Base-by-base conservation (phyloP, 1,284 basidiomycete species). In the Pterulicium gracile region DNA sequence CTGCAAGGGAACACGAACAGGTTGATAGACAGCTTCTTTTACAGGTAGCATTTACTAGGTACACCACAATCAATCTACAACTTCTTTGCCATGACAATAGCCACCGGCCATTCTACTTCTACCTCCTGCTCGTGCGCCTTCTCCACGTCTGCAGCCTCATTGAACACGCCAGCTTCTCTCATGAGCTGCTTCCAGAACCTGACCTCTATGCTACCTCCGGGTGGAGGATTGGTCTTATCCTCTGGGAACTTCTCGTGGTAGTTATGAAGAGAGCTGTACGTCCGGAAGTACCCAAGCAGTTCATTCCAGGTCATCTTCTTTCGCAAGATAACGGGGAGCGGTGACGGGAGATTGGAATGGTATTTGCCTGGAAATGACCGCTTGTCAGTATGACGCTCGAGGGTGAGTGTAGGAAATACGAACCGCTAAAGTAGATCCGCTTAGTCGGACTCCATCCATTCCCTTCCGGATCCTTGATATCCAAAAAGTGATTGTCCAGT, bases 71-170 rank as follows among this genome's bases (percentile, higher is more conserved):
- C 7, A 32, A n/a, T 32, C 27, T 32, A 32, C 27, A 32, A n/a
- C 27, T 32, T 32, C 27, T 32, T 32, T 7, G n/a, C 27, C 27
- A 32, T 32, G 27, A 32, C 27, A 50, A 88, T 53, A 10, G 81
- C 81, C 45, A 88, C 55, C 2, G 84, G 83, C 83, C 83, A 89
- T 55, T 83, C 85, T 2, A 88, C 69, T 24, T 71, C 69, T 2
- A 88, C 59, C 24, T 64, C 57, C 43, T 77, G 75, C 23, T 52
- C 56, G 49, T 70, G 63, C 14, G 66, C 63, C 1, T 62, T 51
- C 36, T 59, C 62, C 24, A 62, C 62, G 15, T 50, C 54, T 0
- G 61, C 63, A 4, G 61, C 63, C 35, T 57, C 61, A 19, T 66
- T 57, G 45, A 41, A 41, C 49, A 34, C 39, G 48, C 59, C 45